Evolutionary conservation across 2,329 filamentous ascomycete species (phyloP), one percentile per base, ranked within the genome.

Genomic region (Eurotiales sp.): DNA sequence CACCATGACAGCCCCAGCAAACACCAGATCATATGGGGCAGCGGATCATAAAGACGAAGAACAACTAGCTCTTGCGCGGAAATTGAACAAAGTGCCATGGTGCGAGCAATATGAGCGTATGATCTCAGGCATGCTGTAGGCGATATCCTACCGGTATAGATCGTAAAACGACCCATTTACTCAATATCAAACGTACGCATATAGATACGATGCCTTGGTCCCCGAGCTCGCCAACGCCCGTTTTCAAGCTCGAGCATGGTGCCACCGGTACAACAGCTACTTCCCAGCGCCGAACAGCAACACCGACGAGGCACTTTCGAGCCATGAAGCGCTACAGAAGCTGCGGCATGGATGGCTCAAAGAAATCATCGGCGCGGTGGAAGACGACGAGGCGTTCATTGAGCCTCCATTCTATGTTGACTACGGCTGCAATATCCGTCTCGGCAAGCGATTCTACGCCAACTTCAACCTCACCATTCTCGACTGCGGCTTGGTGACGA

Each of bases 351-450:
- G 63, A n/a, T 71, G 71, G 54, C 78, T 87, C 44, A 61, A 68
- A 52, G 66, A 78, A 8, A 67, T 83, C 34, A 61, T 86, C 3
- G 73, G 76, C 25, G 64, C 64, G 8, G 65, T 79, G 4, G 82
- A 81, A 3, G 72, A 73, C 42, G 77, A 77, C 0, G 71, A 68
- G 15, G 43, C 43, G 25, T 80, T 77, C 57, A 77, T 86, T 45
- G 83, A 86, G 61, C 77, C 83, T 0, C 81, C 83, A 0, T 70
- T 86, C 43, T 72, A 71, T 46, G 72, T 85, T 30, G 83, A 86
- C 61, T 86, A 86, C 52, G 83, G 83, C 3, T 82, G 79, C 66
- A 86, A 86, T 58, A 77, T 85, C 54, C 71, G 67, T 3, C 69
- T 85, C 0, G 83, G 83, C 5, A 70, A 79, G 36, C 68, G 74